A percentile compares a stretch with the other conserved stretches of the same genome.
phyloP scores from a whole-genome alignment of 345 rosid genomes.

The Eucalyptus melliodora region DNA sequence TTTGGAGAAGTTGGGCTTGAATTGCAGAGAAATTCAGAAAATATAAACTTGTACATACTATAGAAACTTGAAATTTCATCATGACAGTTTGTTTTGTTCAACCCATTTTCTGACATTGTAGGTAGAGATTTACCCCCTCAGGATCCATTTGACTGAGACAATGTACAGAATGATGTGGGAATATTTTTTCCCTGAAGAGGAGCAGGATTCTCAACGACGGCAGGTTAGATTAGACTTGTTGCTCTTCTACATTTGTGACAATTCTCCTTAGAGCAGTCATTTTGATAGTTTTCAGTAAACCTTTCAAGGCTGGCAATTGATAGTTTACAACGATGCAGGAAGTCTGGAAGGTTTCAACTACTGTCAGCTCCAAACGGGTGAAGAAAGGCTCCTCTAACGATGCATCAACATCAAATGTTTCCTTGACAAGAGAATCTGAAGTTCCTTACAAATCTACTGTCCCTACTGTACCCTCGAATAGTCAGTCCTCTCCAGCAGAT shows the following conservation, averaged over 20 bases:
- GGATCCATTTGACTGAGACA: conserved; percentile 93
- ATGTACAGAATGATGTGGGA: conserved; percentile 99
- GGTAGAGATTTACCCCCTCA: conserved; percentile 97
- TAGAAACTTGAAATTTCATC: not conserved
- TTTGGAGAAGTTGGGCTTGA: not conserved
- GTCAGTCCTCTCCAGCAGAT: conserved; percentile 15
- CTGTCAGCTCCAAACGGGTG: conserved; percentile 72
- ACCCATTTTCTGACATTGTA: conserved; percentile 7
- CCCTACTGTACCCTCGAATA: conserved; percentile 10
- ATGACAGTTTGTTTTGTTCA: not conserved
- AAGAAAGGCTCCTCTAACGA: conserved; percentile 72
- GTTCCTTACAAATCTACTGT: conserved; percentile 26
- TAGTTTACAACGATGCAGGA: conserved; percentile 40
- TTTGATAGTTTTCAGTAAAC: not conserved
- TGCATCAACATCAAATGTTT: conserved; percentile 39
- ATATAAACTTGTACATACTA: not conserved
- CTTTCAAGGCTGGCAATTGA: not conserved
- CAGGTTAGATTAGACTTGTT: conserved; percentile 37
- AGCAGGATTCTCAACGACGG: conserved; percentile 93
- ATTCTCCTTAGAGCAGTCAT: not conserved
- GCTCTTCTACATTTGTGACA: not conserved
- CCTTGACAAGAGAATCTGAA: conserved; percentile 51
- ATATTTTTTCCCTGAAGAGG: conserved; percentile 94
- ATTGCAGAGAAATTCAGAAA: not conserved
- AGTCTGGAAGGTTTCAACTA: conserved; percentile 92